Percentiles rank a stretch among this genome's conserved stretches.
phyloP scores from a whole-genome alignment of 768 basidiomycete genomes.

The Hygrophoropsis aurantiaca region DNA sequence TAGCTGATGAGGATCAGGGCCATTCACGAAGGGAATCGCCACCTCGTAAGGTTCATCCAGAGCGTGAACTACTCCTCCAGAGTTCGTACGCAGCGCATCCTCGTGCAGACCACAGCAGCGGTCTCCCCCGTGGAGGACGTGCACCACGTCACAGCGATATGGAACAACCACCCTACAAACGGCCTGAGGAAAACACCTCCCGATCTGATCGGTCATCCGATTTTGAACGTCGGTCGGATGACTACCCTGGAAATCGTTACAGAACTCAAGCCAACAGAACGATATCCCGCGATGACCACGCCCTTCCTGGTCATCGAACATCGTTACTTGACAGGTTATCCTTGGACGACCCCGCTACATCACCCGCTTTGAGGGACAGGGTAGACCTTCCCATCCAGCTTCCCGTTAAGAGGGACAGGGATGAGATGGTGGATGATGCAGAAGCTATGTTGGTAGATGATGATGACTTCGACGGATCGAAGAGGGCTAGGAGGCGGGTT shows the following conservation, averaged over 20 bases:
- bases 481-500: conserved; percentile 18
- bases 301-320: conserved; percentile 20
- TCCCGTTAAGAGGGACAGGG: conserved; percentile 30
- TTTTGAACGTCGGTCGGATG: conserved; percentile 5
- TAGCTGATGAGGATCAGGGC: background rate
- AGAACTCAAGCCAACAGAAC: background rate
- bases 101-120: conserved; percentile 18
- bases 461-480: conserved; percentile 20
- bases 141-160: conserved; percentile 13
- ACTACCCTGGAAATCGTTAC: conserved; percentile 4
- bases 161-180: background rate
- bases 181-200: background rate
- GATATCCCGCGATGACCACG: conserved; percentile 4
- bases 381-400: conserved; percentile 37
- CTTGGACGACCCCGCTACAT: conserved; percentile 17
- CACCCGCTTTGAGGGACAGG: conserved; percentile 34
- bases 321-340: conserved; percentile 41
- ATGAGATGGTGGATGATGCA: conserved; percentile 22
- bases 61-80: conserved; percentile 30
- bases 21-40: conserved; percentile 1
- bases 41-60: conserved; percentile 26
- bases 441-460: conserved; percentile 11
- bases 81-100: conserved; percentile 21
- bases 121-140: conserved; percentile 12
- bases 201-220: background rate